Evolutionary conservation across 441 rosid species (phyloP).

Genomic region (Mallotus japonicus): DNA sequence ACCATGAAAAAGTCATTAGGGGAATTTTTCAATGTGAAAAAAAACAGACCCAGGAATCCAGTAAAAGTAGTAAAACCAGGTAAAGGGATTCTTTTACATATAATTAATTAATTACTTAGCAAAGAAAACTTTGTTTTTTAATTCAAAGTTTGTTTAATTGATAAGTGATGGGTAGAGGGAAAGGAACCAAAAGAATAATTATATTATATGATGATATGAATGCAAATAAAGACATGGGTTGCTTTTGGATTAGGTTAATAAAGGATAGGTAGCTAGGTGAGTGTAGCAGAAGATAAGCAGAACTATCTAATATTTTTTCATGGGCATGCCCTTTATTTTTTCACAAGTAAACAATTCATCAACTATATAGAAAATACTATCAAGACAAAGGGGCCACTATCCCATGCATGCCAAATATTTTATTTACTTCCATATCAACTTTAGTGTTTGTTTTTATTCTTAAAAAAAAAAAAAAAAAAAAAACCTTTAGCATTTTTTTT

Average conservation of each 20-base stretch:
- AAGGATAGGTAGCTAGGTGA: neutral
- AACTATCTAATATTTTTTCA: slow-evolving; percentile 8
- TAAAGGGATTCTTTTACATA: slow-evolving; percentile 6
- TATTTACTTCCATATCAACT: neutral
- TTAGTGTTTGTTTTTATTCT: neutral
- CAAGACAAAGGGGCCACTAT: slow-evolving; percentile 10
- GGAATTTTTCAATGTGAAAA: neutral
- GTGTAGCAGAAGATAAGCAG: slow-evolving; percentile 12
- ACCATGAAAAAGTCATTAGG: slow-evolving; percentile 4
- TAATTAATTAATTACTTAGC: slow-evolving; percentile 9
- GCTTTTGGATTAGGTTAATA: slow-evolving; percentile 9
- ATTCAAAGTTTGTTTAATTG: neutral
- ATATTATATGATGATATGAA: slow-evolving; percentile 13
- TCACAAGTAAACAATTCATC: slow-evolving; percentile 2
- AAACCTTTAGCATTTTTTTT: too few species aligned
- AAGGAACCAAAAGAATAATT: neutral
- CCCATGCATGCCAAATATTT: slow-evolving; percentile 14
- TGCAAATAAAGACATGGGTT: slow-evolving; percentile 32
- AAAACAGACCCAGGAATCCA: slow-evolving; percentile 40
- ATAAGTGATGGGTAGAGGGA: slow-evolving; percentile 19
- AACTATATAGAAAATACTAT: slow-evolving; percentile 13
- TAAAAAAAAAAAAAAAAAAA: too few species aligned
- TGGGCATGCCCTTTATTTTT: slow-evolving; percentile 13
- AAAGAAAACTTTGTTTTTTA: neutral
- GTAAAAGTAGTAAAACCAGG: slow-evolving; percentile 34